phyloP scores from a whole-genome alignment of 306 rosid genomes.

The Ziziphus jujuba region DNA sequence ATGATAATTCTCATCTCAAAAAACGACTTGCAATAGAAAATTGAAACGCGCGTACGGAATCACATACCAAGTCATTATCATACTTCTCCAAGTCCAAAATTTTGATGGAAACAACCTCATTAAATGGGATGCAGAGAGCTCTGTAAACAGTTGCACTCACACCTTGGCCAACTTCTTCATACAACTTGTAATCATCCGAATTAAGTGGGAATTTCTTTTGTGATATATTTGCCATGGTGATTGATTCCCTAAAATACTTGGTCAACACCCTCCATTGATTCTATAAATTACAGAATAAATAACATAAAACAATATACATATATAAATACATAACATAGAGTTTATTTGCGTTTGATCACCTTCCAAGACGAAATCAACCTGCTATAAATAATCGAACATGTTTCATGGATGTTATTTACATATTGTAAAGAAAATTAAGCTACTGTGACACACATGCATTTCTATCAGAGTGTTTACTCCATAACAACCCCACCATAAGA shows the following conservation, averaged over 20 bases:
- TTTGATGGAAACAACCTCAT: slow-evolving; percentile 83
- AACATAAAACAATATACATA: background rate
- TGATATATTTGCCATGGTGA: slow-evolving; percentile 47
- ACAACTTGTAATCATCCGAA: slow-evolving; percentile 65
- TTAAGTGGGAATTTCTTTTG: slow-evolving; percentile 66
- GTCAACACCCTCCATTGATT: background rate
- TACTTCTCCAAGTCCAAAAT: slow-evolving; percentile 88
- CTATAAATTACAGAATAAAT: slow-evolving; percentile 6
- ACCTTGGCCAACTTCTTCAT: slow-evolving; percentile 97
- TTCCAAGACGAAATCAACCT: too few species aligned
- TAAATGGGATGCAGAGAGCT: slow-evolving; percentile 85
- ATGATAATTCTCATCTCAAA: too few species aligned
- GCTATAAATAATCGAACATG: too few species aligned
- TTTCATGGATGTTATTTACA: too few species aligned
- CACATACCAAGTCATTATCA: slow-evolving; percentile 71
- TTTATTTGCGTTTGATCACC: too few species aligned
- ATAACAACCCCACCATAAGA: too few species aligned
- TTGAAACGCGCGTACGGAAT: too few species aligned
- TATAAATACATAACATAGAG: too few species aligned
- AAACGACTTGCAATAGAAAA: too few species aligned
- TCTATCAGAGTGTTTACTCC: too few species aligned
- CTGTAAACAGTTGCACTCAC: slow-evolving; percentile 85
- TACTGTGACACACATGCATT: too few species aligned
- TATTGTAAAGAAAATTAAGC: too few species aligned
- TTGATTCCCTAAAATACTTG: slow-evolving; percentile 9